Evolutionary conservation across 192 early-diverging fungal species (phyloP), one percentile per base, ranked within the genome.

Genomic region (Pecoramyces ruminantium): DNA sequence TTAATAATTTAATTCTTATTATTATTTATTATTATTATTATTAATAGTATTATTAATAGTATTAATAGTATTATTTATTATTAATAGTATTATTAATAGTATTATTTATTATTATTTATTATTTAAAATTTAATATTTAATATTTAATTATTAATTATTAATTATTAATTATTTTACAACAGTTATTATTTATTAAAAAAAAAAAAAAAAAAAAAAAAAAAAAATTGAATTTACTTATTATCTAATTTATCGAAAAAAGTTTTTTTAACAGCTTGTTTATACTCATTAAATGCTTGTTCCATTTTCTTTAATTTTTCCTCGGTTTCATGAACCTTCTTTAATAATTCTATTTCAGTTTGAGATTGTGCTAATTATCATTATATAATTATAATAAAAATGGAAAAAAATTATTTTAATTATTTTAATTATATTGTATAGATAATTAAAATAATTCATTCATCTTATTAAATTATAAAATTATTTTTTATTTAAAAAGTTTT

Each of bases 201-300:
- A 13, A 40, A 40, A 40, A 15, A 14, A 34, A 34, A 34, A 34
- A 8, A 34, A 34, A 34, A 34, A 8, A 34, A 34, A 34, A 34
- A 34, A 11, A 14, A 39, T 29, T 28, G 27, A n/a, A 27, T 80
- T 29, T 39, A 38, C 58, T 29, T 27, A n/a, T 27, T 39, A 5
- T 79, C 82, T 29, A 29, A 30, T 38, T 30, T 67, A 77, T 82
- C 82, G 17, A 89, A 77, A 51, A 89, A 87, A 6, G 84, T 86
- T 78, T 86, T 82, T 28, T 83, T 38, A 15, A 89, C 89, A 77
- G 86, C 78, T 28, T 84, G 82, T 78, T 86, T 84, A 83, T 88
- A 90, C 12, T 82, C 51, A 21, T 77, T 78, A 29, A 81, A 82
- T 0, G 34, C 18, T 21, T 81, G 83, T 58, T 83, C 83, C 14